Evolutionary conservation across 768 basidiomycete genomes (phyloP).

Genomic region (Trametes coccinea): DNA sequence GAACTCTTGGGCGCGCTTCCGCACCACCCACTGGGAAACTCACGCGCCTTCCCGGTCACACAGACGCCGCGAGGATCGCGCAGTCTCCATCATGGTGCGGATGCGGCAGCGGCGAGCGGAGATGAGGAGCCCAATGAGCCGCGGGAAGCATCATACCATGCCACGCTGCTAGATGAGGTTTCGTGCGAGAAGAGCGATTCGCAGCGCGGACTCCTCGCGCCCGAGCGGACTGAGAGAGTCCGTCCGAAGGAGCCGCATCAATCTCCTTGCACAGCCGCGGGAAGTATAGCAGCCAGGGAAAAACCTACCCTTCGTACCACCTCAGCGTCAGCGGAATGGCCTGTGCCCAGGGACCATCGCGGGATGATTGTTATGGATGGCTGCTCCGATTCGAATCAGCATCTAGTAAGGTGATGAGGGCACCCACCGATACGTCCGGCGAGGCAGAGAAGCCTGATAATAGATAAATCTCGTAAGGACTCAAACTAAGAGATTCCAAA

Average conservation of each 20-base stretch:
- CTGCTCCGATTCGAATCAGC: too few relatives aligned
- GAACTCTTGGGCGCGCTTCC: constrained; percentile 17
- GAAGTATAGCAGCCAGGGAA: constrained; percentile 60
- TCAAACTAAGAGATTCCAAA: too few relatives aligned
- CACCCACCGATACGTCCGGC: too few relatives aligned
- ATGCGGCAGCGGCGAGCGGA: background rate
- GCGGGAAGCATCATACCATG: too few relatives aligned
- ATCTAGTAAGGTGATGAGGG: too few relatives aligned
- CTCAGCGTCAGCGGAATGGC: too few relatives aligned
- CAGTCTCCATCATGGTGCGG: background rate
- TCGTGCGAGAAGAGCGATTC: constrained; percentile 31
- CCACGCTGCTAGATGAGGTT: constrained; percentile 1
- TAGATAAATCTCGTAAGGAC: too few relatives aligned
- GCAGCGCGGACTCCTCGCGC: constrained; percentile 27
- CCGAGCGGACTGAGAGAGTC: constrained; percentile 29
- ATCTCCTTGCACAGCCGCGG: constrained; percentile 58
- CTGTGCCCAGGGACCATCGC: too few relatives aligned
- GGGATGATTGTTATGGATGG: too few relatives aligned
- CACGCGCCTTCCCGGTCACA: constrained; percentile 13
- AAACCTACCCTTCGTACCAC: constrained; percentile 50
- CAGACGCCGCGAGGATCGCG: background rate
- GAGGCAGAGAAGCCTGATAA: too few relatives aligned
- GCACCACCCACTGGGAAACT: constrained; percentile 16
- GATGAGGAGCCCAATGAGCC: background rate
- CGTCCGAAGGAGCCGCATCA: constrained; percentile 38